Evolutionary conservation across 495 filamentous ascomycete genomes (phyloP), one percentile per base, ranked within the genome.

Genomic region (Neurospora sp.): DNA sequence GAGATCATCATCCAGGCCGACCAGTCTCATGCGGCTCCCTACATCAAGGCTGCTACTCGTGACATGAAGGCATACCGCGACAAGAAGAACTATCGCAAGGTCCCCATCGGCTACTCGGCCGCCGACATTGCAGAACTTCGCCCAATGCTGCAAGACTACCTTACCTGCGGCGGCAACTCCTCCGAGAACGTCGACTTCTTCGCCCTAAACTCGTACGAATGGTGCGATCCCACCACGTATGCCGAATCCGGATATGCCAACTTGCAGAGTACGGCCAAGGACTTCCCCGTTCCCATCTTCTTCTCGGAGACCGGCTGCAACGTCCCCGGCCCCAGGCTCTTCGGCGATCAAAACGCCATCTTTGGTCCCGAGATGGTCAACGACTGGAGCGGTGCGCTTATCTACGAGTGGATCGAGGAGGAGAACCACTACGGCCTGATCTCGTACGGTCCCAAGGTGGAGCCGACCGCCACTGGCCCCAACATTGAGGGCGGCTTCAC

Each of bases 331-430:
- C 93, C 93, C 3, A 89, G 94, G 53, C 84, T 85, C 0, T 97
- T 96, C 74, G 85, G 86, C 14, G 94, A 97, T 78, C 93, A 96
- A 77, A 80, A 82, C 8, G 87, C 92, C 68, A 93, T 97, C 73
- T 90, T 96, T 75, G 91, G 91, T 68, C 70, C 80, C 2, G 79
- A 92, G 3, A 96, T 97, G 94, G 80, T 82, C 8, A 80, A 83
- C 71, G 87, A 89, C 71, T 97, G 93, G 92, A 94, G 91, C 38
- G 94, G 94, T 71, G 83, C 91, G 40, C 94, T 96, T 72, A 84
- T 95, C 74, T 97, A 97, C 81, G 93, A 97, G 80, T 97, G 93
- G 93, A 92, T 97, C 71, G 81, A 94, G 78, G 94, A 96, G 80
- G 83, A 87, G 65, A 97, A 96, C 80, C 81, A 93, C 77, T 97